Base-by-base conservation (phyloP, 2,329 filamentous ascomycete genomes). In the Pyrenochaeta sp. region DNA sequence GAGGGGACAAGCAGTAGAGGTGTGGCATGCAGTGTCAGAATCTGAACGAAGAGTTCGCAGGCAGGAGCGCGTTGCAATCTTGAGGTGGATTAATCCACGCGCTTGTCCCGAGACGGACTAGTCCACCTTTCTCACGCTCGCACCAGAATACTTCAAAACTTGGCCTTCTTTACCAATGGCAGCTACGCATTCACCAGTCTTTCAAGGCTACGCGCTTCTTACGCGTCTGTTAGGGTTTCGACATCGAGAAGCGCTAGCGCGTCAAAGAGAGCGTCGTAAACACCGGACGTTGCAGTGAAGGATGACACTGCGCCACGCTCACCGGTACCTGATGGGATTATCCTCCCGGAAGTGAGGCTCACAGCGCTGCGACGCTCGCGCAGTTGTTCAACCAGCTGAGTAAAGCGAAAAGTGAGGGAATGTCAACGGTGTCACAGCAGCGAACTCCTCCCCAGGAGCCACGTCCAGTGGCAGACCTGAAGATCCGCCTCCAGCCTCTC, bases 201-300 rank as follows among this genome's bases (percentile, higher is more conserved):
- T 32, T 19, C 12, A 36, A 30, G 25, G 34, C 9, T 49, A 51
- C 63, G 55, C 58, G 58, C 64, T 39, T 60, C 50, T 54, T 15
- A 62, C 56, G 61, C 61, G 56, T 68, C 61, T 58, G 65, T 30
- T 56, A 54, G 59, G 58, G 64, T n/a, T 30, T 52, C 47, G 47
- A 44, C 40, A 62, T 56, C 44, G 50, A 51, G 50, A 19, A 27
- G 46, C 50, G 52, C 58, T 61, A 63, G 50, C 49, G 57, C 53
- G 48, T 51, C 45, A 48, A 53, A 45, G 53, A 53, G 52, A 43
- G 37, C 19, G 45, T 52, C 52, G 49, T 56, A 61, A 59, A 62
- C 59, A 59, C 47, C 55, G 50, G 56, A 50, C 34, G 55, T 64
- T 57, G 57, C 62, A 67, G 28, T 59, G 45, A 58, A 54, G 19